A percentile compares a stretch with the other conserved stretches of the same genome.
phyloP scores from a whole-genome alignment of 2,329 filamentous ascomycete species.

The Sarocladiaceae sp. region DNA sequence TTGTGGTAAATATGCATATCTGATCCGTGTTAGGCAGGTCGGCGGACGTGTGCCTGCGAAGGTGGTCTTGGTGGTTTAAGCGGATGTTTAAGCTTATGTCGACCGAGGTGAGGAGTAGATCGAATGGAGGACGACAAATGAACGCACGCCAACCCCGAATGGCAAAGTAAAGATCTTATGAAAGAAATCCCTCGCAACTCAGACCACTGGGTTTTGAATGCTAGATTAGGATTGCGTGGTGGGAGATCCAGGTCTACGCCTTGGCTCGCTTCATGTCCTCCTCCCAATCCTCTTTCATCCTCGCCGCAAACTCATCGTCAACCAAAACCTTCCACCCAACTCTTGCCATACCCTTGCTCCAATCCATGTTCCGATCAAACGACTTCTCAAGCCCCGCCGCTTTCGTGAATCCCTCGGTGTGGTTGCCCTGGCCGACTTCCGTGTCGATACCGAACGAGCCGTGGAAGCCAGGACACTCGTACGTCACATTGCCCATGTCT shows the following conservation, averaged over 20 bases:
- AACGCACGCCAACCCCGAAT: too few species aligned
- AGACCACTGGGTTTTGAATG: not conserved
- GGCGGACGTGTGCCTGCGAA: too few species aligned
- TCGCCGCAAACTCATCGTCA: constrained; percentile 13
- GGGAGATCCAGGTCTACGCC: not conserved
- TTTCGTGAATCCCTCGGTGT: constrained; percentile 38
- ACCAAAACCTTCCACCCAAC: constrained; percentile 26
- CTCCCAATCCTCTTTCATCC: constrained; percentile 7
- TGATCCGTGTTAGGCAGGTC: too few species aligned
- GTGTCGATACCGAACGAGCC: constrained; percentile 41
- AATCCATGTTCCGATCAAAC: constrained; percentile 35
- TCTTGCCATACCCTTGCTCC: constrained; percentile 40
- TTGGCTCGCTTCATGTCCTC: constrained; percentile 6
- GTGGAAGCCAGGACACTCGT: constrained; percentile 42
- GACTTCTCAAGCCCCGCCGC: constrained; percentile 36
- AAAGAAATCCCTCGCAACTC: too few species aligned
- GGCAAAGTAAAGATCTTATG: too few species aligned
- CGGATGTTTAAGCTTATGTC: too few species aligned
- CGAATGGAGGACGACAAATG: too few species aligned
- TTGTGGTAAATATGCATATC: too few species aligned
- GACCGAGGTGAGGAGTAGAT: too few species aligned
- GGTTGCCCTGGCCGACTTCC: constrained; percentile 27
- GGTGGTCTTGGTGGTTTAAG: too few species aligned
- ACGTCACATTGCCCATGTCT: constrained; percentile 49
- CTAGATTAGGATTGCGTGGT: not conserved